These are phyloP conservation scores for Kodamaea kaohsiungensis DNA, from an alignment of 805 yeast species.

Conservation along the genomic window DNA sequence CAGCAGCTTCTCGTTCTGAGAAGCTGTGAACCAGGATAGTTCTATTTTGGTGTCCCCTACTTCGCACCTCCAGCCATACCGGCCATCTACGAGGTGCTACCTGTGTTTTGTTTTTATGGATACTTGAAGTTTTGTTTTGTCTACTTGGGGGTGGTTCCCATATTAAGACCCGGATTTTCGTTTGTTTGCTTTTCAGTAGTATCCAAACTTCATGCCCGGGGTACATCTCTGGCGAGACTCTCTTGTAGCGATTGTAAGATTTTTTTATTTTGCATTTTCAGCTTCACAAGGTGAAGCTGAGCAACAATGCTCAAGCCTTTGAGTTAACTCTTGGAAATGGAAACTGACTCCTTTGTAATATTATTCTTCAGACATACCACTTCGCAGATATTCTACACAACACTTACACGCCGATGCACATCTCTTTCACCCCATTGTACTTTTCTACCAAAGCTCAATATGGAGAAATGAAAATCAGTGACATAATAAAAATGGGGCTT, in stretches of 20 bases:
- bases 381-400: too few species aligned
- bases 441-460: too few species aligned
- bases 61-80: conserved; percentile 1
- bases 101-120: conserved; percentile 29
- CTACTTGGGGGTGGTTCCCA: conserved; percentile 33
- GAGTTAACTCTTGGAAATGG: too few species aligned
- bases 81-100: background rate
- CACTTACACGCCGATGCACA: too few species aligned
- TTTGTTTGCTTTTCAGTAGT: conserved; percentile 41
- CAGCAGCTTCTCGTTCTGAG: conserved; percentile 26
- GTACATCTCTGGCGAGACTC: conserved; percentile 21
- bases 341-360: too few species aligned
- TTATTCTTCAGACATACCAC: too few species aligned
- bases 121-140: conserved; percentile 27
- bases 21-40: conserved; percentile 10
- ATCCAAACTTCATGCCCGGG: conserved; percentile 54
- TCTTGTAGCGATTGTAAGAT: too few species aligned
- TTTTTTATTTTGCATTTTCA: too few species aligned
- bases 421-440: too few species aligned
- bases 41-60: conserved; percentile 21
- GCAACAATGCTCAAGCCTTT: too few species aligned
- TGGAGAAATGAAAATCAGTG: too few species aligned
- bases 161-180: conserved; percentile 48
- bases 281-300: too few species aligned
- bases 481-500: background rate